Evolutionary conservation across 257 asterid species (phyloP).

Genomic region (Fraxinus quadrangulata): DNA sequence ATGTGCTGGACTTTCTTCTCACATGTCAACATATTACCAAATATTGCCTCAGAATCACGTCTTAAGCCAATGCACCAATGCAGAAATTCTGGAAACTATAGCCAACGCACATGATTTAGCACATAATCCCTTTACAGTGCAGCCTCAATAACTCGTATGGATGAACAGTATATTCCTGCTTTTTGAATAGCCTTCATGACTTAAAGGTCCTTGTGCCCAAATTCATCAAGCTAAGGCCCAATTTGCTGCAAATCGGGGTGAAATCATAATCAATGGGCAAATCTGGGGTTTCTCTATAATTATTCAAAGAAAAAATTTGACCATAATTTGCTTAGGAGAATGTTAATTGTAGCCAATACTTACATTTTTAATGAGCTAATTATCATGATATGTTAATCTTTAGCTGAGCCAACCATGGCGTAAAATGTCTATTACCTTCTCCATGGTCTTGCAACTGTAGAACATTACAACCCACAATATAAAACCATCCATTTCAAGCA

Average conservation of each 20-base stretch:
- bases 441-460: background rate
- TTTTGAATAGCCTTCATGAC: background rate
- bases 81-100: background rate
- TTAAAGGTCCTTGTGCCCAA: background rate
- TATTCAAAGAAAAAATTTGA: background rate
- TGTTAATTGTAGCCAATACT: background rate
- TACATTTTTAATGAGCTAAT: background rate
- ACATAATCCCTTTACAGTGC: background rate
- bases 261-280: background rate
- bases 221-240: background rate
- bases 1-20: background rate
- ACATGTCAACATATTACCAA: background rate
- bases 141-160: background rate
- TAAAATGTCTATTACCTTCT: background rate
- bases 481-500: background rate
- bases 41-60: background rate
- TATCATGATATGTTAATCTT: background rate
- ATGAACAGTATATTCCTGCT: background rate
- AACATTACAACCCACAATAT: background rate
- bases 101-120: background rate
- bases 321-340: background rate
- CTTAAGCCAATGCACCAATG: background rate
- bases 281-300: background rate
- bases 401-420: background rate
- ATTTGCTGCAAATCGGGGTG: background rate